phyloP scores from a whole-genome alignment of 1,139 yeast genomes.

The Pichia sp. region DNA sequence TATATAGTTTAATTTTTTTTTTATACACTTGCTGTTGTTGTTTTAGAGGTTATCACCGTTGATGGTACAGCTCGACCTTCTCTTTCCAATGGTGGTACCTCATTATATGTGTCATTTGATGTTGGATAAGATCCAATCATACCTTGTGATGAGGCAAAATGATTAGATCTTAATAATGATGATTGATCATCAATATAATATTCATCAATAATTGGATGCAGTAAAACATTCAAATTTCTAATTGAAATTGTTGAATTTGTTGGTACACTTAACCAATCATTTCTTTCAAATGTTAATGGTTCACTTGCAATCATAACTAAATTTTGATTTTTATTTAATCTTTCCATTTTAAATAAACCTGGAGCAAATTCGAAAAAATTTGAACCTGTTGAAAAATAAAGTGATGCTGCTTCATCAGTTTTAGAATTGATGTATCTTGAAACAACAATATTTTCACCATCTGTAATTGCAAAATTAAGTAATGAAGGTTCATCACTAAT shows the following conservation, averaged over 20 bases:
- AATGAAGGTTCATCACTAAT: slow-evolving; percentile 69
- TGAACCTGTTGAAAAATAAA: slow-evolving; percentile 92
- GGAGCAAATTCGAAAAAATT: slow-evolving; percentile 84
- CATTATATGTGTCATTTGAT: slow-evolving; percentile 39
- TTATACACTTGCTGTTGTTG: background rate
- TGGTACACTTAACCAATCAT: slow-evolving; percentile 97
- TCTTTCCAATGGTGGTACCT: slow-evolving; percentile 78
- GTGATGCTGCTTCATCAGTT: slow-evolving; percentile 91
- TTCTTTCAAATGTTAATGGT: slow-evolving; percentile 91
- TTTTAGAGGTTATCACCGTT: no score
- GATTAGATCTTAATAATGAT: slow-evolving; percentile 59
- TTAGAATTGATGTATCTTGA: slow-evolving; percentile 82
- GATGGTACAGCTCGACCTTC: slow-evolving; percentile 52
- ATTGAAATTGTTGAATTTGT: slow-evolving; percentile 84
- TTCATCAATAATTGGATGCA: slow-evolving; percentile 90
- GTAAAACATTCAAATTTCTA: slow-evolving; percentile 72
- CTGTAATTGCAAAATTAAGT: slow-evolving; percentile 90
- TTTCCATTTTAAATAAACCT: slow-evolving; percentile 87
- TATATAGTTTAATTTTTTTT: no score
- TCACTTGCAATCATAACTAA: slow-evolving; percentile 96
- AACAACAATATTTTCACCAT: slow-evolving; percentile 82
- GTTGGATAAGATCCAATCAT: slow-evolving; percentile 73
- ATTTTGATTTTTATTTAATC: slow-evolving; percentile 85
- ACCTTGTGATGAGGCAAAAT: slow-evolving; percentile 84
- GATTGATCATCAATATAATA: slow-evolving; percentile 70